Conservation (phyloP, 73 alveolate genomes). For the Vitrella brassicaformis region DNA sequence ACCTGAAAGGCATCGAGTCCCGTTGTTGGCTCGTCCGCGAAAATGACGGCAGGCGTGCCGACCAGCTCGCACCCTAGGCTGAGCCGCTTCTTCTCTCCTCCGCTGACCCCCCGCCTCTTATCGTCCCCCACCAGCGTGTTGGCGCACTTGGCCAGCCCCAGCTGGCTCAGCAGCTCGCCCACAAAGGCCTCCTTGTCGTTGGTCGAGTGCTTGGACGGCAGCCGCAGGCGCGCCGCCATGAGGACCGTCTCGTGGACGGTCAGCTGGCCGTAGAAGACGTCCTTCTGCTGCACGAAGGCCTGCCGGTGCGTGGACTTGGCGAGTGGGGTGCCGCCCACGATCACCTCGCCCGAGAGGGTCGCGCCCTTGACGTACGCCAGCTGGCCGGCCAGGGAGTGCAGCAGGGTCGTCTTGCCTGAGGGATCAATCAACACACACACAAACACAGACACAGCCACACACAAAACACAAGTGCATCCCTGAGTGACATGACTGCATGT, state of each 20-base stretch:
- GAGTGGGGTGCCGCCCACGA: too few relatives aligned
- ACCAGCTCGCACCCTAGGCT: background rate
- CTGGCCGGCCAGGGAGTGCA: background rate
- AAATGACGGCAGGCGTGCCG: background rate
- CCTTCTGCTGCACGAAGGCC: background rate
- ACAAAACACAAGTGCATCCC: too few relatives aligned
- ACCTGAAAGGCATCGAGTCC: background rate
- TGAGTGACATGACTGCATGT: too few relatives aligned
- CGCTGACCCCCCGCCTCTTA: background rate
- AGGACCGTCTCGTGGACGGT: background rate
- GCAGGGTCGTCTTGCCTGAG: background rate
- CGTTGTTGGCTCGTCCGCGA: slow-evolving; percentile 1
- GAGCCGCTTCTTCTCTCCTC: slow-evolving; percentile 1
- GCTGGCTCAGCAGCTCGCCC: background rate
- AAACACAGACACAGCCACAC: too few relatives aligned
- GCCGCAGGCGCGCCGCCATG: background rate
- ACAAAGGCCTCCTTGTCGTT: background rate
- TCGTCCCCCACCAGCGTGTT: background rate
- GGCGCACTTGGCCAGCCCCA: background rate
- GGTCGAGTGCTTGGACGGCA: background rate
- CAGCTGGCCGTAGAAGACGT: background rate
- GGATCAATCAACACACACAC: too few relatives aligned
- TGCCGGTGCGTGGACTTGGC: too few relatives aligned
- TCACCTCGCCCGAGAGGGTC: background rate
- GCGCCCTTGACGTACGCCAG: background rate